Evolutionary conservation across 805 yeast genomes (phyloP).

Genomic region (Vanderwaltozyma yarrowii): DNA sequence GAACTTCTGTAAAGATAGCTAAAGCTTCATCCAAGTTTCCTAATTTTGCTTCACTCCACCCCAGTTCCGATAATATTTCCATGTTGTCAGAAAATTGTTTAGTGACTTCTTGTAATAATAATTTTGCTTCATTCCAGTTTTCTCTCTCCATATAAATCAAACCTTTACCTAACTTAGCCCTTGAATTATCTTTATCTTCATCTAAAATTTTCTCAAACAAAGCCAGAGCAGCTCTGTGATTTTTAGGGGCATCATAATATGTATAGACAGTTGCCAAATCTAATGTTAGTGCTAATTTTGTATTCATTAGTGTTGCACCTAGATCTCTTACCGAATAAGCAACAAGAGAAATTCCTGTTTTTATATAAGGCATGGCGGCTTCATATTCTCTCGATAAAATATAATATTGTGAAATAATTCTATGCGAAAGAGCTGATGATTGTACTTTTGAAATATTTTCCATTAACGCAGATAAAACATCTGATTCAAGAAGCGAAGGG

Average conservation of each 20-base stretch:
- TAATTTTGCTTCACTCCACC: slow-evolving; percentile 66
- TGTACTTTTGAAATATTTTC: slow-evolving; percentile 41
- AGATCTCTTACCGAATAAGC: slow-evolving; percentile 38
- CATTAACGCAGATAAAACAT: slow-evolving; percentile 38
- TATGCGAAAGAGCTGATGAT: slow-evolving; percentile 47
- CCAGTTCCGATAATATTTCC: slow-evolving; percentile 56
- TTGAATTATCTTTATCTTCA: slow-evolving; percentile 36
- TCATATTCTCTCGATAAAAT: slow-evolving; percentile 53
- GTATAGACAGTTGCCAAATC: slow-evolving; percentile 69
- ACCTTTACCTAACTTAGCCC: slow-evolving; percentile 76
- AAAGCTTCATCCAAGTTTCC: slow-evolving; percentile 41
- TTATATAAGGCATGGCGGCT: slow-evolving; percentile 49
- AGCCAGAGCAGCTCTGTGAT: slow-evolving; percentile 62
- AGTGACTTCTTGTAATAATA: slow-evolving; percentile 42
- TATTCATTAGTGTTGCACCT: slow-evolving; percentile 39
- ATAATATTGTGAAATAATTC: slow-evolving; percentile 54
- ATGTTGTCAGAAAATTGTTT: slow-evolving; percentile 39
- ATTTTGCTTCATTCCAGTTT: slow-evolving; percentile 44
- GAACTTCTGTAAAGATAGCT: slow-evolving; percentile 16
- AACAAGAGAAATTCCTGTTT: slow-evolving; percentile 46
- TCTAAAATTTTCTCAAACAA: slow-evolving; percentile 55
- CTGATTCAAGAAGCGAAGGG: slow-evolving; percentile 29
- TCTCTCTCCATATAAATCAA: slow-evolving; percentile 61
- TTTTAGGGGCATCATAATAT: slow-evolving; percentile 83
- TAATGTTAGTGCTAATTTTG: slow-evolving; percentile 51